Conservation (phyloP, 768 basidiomycete genomes). For the Nidularia pulvinata region DNA sequence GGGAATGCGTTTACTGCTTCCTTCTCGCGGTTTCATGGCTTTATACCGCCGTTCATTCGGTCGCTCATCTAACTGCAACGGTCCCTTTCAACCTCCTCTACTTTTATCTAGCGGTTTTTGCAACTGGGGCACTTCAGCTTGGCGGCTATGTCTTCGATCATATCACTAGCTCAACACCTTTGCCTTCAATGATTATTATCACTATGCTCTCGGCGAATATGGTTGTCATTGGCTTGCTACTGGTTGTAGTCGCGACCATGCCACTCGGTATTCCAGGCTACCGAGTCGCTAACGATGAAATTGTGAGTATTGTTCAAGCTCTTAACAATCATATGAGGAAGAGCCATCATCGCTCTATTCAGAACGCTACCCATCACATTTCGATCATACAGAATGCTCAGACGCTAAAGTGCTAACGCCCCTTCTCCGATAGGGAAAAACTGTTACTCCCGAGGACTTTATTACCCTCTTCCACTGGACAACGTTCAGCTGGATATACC, state of each 20-base stretch:
- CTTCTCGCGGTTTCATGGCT: constrained; percentile 62
- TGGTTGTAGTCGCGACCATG: constrained; percentile 55
- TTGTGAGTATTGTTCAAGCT: constrained; percentile 44
- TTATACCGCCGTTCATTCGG: constrained; percentile 59
- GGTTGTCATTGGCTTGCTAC: constrained; percentile 33
- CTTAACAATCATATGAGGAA: neutral
- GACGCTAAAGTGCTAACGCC: no score
- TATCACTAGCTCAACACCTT: constrained; percentile 35
- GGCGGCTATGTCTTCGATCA: constrained; percentile 56
- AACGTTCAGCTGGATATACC: constrained; percentile 72
- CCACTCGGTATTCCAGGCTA: constrained; percentile 66
- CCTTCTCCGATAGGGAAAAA: constrained; percentile 35
- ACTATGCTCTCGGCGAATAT: constrained; percentile 39
- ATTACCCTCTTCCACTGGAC: constrained; percentile 71
- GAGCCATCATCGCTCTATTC: no score
- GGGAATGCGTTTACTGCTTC: constrained; percentile 37
- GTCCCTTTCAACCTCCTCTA: constrained; percentile 63
- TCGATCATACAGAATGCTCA: no score
- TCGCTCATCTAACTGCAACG: constrained; percentile 52
- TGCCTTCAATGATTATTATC: constrained; percentile 29
- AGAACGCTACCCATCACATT: no score
- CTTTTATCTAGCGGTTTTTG: constrained; percentile 51
- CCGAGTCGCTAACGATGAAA: constrained; percentile 49
- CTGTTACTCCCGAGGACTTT: constrained; percentile 77
- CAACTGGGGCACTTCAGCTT: constrained; percentile 43